Base-by-base conservation (phyloP, 2,329 filamentous ascomycete genomes). In the Didymella glomerata region DNA sequence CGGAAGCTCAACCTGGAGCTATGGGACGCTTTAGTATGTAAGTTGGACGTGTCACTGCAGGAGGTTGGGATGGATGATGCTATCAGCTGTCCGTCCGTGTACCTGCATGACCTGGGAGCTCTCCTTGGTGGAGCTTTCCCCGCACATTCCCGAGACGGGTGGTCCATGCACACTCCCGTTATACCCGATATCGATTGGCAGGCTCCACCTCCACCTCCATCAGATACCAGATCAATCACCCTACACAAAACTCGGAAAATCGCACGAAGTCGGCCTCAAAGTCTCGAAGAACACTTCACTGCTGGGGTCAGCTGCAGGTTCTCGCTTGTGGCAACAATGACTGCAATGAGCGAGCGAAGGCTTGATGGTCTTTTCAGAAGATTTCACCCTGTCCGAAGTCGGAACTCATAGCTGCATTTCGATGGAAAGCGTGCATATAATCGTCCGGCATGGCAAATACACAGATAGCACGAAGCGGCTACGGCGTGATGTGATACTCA, bases 51-150 rank as follows among this genome's bases (percentile, higher is more conserved):
- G 53, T 16, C 10, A 14, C 53, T 44, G 41, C 10, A 16, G 18
- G 34, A 28, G 38, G 38, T 22, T 49, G 54, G 54, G 36, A 36
- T 48, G 38, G 53, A 40, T 47, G 50, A 32, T 47, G 49, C 49
- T 48, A 32, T 58, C 55, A 58, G 44, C 55, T 58, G 55, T 24
- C 38, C 32, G 7, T 20, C 25, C 28, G 50, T 51, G 56, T 59
- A 59, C 56, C 56, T 59, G 56, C 56, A 54, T 54, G 50, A 48
- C 49, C 48, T 20, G 27, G 18, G 40, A 53, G 38, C 40, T 38
- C 40, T 25, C 38, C n/a, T 25, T 16, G 38, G 38, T 41, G 48
- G 34, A 57, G 55, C 55, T 54, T 49, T 59, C 56, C 56, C 49
- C 49, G 49, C 49, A 46, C 30, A 40, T 40, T 40, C 36, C 36